Evolutionary conservation across 2,329 filamentous ascomycete genomes (phyloP), one percentile per base, ranked within the genome.

Genomic region (Aspergillus brasiliensis): DNA sequence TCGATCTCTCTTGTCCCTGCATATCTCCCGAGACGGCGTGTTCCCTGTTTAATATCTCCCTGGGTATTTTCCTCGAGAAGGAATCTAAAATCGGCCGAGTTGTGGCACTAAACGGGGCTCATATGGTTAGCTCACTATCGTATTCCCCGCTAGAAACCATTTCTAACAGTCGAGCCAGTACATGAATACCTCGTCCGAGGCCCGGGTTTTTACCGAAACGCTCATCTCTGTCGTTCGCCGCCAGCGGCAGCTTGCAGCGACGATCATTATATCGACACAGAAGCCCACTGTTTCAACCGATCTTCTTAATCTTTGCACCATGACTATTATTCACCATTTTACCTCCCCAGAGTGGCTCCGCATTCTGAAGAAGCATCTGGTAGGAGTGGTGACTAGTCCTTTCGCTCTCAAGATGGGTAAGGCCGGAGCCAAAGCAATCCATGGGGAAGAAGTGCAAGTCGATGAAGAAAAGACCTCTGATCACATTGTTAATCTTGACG

Each of bases 251-350:
- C 75, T 86, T 0, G 88, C 82, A 1, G 80, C 82, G 0, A 82
- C 89, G 0, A 78, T 92, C 1, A 70, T 92, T 44, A 86, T 92
- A 34, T 87, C 88, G 0, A 92, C 89, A 0, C 89, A 93, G 69
- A 90, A 92, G 67, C 90, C 90, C 0, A 91, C 88, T 0, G 81
- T 92, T 5, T 87, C 86, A 0, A 84, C 86, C 0, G 80, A 82
- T 15, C 80, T 93, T 0, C 79, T 92, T 0, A 88, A 91, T 56
- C 78, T 92, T 0, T 91, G 86, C 69, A 86, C 84, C 0, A 77
- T 88, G 8, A 88, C 84, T 0, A 79, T 92, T n/a, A 85, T 91
- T 0, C 89, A 92, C 68, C 82, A 87, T 0, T 92, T 92, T 73
- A 85, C 81, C 0, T 86, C 83, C 0, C 88, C 88, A 0, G 80